Percentiles rank a stretch among this genome's conserved stretches.
phyloP scores from a whole-genome alignment of 306 rosid species.

The Ormosia semicastrata region DNA sequence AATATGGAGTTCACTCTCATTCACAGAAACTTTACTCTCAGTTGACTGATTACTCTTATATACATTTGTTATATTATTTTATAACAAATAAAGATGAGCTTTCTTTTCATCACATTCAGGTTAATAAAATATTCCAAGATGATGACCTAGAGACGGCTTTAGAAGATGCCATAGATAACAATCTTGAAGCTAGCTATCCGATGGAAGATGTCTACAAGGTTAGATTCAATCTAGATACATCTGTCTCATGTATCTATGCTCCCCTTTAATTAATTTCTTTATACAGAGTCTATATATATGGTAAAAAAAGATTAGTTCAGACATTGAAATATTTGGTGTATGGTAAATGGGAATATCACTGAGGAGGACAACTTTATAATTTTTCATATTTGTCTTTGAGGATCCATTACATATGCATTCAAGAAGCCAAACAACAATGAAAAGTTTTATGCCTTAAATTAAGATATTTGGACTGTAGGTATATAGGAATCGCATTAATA shows the following conservation, averaged over 20 bases:
- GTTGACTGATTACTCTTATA: neutral
- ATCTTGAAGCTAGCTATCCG: slow-evolving; percentile 58
- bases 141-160: slow-evolving; percentile 50
- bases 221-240: neutral
- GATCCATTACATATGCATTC: neutral
- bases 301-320: no score
- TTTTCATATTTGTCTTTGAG: neutral
- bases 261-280: neutral
- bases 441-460: neutral
- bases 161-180: slow-evolving; percentile 56
- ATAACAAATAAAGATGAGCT: neutral
- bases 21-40: no score
- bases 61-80: neutral
- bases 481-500: no score
- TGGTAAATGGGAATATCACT: neutral
- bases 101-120: slow-evolving; percentile 39
- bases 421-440: neutral
- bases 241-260: neutral
- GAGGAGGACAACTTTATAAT: no score
- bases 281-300: neutral
- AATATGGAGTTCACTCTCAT: no score
- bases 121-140: slow-evolving; percentile 54
- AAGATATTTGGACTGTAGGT: no score
- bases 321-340: neutral
- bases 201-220: slow-evolving; percentile 57